Evolutionary conservation across 495 filamentous ascomycete genomes (phyloP).

Genomic region (Polyplosphaeria fusca): DNA sequence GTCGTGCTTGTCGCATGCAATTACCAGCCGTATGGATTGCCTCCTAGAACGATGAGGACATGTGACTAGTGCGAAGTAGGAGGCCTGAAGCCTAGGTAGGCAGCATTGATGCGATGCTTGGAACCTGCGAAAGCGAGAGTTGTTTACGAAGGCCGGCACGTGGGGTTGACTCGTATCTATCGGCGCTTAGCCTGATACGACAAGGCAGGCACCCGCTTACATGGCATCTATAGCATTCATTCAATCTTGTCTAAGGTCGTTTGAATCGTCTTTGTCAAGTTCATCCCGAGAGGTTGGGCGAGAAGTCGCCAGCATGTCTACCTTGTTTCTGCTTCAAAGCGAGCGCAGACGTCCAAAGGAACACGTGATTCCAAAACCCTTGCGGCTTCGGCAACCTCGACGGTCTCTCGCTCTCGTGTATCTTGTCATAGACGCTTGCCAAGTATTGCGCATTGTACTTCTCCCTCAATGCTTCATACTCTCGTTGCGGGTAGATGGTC

Average conservation of each 20-base stretch:
- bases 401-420: constrained; percentile 36
- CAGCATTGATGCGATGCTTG: no score
- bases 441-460: constrained; percentile 52
- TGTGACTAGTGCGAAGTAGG: no score
- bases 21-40: no score
- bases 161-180: no score
- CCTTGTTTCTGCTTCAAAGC: not conserved
- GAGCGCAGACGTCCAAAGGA: constrained; percentile 1
- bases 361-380: constrained; percentile 5
- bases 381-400: not conserved
- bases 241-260: not conserved
- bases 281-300: not conserved
- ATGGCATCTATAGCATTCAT: not conserved
- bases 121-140: no score
- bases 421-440: constrained; percentile 55
- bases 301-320: not conserved
- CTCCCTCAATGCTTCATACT: constrained; percentile 49
- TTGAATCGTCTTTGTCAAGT: not conserved
- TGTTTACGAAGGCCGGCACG: no score
- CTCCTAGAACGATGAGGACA: no score
- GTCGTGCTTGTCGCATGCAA: no score
- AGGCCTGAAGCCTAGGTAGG: no score
- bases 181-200: no score
- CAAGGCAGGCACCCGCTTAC: not conserved
- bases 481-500: constrained; percentile 48